phyloP scores from a whole-genome alignment of 345 rosid genomes.

The Diplotaxis tenuifolia region DNA sequence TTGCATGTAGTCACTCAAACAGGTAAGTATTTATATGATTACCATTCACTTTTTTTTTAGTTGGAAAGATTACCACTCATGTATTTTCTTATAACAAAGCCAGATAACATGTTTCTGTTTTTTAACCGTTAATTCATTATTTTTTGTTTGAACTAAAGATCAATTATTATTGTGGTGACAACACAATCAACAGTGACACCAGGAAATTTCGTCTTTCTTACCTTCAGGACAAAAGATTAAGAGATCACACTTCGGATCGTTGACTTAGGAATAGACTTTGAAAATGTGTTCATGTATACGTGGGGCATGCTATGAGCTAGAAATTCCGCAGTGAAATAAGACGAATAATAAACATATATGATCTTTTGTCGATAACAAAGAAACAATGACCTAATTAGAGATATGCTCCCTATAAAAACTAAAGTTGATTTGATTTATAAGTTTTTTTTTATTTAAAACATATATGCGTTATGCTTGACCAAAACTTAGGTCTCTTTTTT shows the following conservation, averaged over 20 bases:
- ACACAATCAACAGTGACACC: neutral
- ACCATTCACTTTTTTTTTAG: too few species aligned
- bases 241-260: conserved; percentile 23
- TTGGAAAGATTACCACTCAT: too few species aligned
- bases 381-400: neutral
- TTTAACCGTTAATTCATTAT: neutral
- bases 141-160: neutral
- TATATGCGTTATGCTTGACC: neutral
- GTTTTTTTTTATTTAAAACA: neutral
- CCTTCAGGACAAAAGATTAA: conserved; percentile 1
- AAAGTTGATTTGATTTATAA: neutral
- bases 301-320: neutral
- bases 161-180: neutral
- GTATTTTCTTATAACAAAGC: neutral
- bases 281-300: neutral
- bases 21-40: neutral
- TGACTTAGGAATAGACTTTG: conserved; percentile 28
- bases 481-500: neutral
- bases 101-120: neutral
- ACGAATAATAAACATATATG: neutral
- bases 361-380: neutral
- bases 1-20: neutral
- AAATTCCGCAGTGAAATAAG: neutral
- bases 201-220: conserved; percentile 24
- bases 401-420: neutral